Base-by-base conservation (phyloP, 371 early-diverging fungal genomes). In the Umbelopsis sp. region DNA sequence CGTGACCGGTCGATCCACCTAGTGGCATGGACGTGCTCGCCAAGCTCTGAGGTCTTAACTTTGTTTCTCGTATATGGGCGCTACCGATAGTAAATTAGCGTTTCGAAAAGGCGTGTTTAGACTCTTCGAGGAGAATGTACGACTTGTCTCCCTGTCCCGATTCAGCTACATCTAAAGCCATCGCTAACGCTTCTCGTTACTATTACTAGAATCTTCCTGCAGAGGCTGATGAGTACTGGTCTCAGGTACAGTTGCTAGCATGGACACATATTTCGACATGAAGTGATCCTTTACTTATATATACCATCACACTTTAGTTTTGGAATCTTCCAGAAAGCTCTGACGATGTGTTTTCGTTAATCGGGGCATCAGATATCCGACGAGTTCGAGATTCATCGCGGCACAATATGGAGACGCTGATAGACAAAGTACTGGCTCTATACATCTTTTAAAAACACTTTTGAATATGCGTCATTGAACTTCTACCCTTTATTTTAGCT, bases 341-440 rank as follows among this genome's bases (percentile, higher is more conserved):
- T 50, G 95, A 96, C 68, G 96, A 96, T 78, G 89, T 95, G 10
- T 94, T 91, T 76, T 90, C 94, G 41, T 87, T 96, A 24, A 87
- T 95, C 45, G 86, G 93, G n/a, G 87, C 91, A 3, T 87, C 88
- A 29, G 97, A 96, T 70, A 90, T 95, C 50, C 84, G 94, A 48
- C 80, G 87, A 45, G 88, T 91, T 16, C 83, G 93, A 66, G 93
- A 94, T 72, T 73, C 83, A 3, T 89, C 91, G 16, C 84, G 86
- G 64, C 91, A 88, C 53, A 94, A 94, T 76, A 75, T 95, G 50
- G 88, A 86, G 66, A 91, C 88, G 18, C 76, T 95, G 32, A 79
- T 89, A 52, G 85, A 85, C 72, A 92, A 86, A 80, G 89, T 87
- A 73, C 41, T 41, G 1, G 41, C 41, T 41, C 7, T 41, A 41